These are phyloP conservation scores for Termitomyces sp. DNA, from an alignment of 768 basidiomycete species.

Conservation along the genomic window DNA sequence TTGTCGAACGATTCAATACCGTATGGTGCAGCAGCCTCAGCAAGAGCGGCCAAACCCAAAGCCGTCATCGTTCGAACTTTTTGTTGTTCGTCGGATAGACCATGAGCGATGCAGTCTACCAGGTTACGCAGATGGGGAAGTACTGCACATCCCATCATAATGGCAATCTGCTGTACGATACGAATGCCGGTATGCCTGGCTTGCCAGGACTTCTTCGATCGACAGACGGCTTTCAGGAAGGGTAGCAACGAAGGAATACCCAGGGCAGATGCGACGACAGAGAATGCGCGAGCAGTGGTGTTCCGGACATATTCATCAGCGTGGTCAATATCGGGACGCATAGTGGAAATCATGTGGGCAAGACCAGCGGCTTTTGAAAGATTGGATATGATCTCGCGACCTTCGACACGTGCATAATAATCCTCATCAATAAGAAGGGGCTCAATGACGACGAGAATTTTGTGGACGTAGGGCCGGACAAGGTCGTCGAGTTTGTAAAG, in stretches of 20 bases:
- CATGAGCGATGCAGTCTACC: conserved; percentile 94
- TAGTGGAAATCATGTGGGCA: conserved; percentile 99
- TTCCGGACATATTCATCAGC: conserved; percentile 99
- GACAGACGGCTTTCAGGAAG: conserved; percentile 97
- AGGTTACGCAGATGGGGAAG: conserved; percentile 95
- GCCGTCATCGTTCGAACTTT: conserved; percentile 98
- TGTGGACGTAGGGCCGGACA: conserved; percentile 98
- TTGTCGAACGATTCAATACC: conserved; percentile 99
- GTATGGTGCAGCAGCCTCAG: conserved; percentile 96
- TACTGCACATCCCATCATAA: conserved; percentile 99
- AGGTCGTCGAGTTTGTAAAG: conserved; percentile 99
- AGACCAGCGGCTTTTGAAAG: conserved; percentile 98
- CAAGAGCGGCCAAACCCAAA: conserved; percentile 86
- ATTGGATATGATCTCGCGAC: conserved; percentile 98
- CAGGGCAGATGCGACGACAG: conserved; percentile 97
- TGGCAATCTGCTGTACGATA: conserved; percentile 98
- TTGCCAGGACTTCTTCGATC: conserved; percentile 99
- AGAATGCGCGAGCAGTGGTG: conserved; percentile 98
- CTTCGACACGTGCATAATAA: conserved; percentile 94
- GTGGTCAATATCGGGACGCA: conserved; percentile 99
- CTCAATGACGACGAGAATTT: conserved; percentile 99
- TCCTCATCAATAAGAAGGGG: conserved; percentile 98
- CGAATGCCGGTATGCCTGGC: conserved; percentile 99
- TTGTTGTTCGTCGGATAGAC: conserved; percentile 91
- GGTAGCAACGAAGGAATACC: conserved; percentile 97